Base-by-base conservation (phyloP, 768 basidiomycete species). In the Mrakia gelida region DNA sequence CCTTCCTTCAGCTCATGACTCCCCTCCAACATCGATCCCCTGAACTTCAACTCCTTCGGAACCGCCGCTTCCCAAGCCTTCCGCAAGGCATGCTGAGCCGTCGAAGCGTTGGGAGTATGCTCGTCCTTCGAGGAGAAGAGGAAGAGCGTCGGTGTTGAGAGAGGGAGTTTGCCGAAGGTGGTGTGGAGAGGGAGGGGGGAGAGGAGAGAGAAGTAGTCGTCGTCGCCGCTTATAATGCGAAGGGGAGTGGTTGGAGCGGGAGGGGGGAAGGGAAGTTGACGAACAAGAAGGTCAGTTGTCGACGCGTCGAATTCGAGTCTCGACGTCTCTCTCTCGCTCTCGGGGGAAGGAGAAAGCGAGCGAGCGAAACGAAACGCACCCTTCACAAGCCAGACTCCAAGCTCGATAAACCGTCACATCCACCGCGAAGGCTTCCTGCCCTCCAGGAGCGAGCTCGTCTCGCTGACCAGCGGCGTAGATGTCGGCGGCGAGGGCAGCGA, bases 181-280 rank as follows among this genome's bases (percentile, higher is more conserved):
- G 45, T 28, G 5, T 32, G 26, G 45, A 74, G 72, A 15, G 71
- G 71, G 28, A 54, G 43, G 21, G 77, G 77, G 43, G 34, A 43
- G 41, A 68, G 38, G 49, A 30, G 30, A 30, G 52, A 59, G 73
- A 75, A 78, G 49, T 41, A 75, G 68, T 75, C 77, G 73, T 78
- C 77, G 77, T 78, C 73, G 6, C 77, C 77, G 21, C 77, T 71
- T n/a, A n/a, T n/a, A n/a, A n/a, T n/a, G n/a, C n/a, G n/a, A n/a
- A n/a, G n/a, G n/a, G n/a, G n/a, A n/a, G 67, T 9, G 8, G 30
- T n/a, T 26, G n/a, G n/a, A n/a, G n/a, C 10, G 11, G 16, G 56
- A 38, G n/a, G 62, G 45, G 13, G 1, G 68, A 38, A 43, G 23
- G 38, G 49, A 45, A 15, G 2, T 28, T 26, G n/a, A n/a, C n/a